phyloP scores from a whole-genome alignment of 2,329 filamentous ascomycete genomes.

The Dendryphion nanum region DNA sequence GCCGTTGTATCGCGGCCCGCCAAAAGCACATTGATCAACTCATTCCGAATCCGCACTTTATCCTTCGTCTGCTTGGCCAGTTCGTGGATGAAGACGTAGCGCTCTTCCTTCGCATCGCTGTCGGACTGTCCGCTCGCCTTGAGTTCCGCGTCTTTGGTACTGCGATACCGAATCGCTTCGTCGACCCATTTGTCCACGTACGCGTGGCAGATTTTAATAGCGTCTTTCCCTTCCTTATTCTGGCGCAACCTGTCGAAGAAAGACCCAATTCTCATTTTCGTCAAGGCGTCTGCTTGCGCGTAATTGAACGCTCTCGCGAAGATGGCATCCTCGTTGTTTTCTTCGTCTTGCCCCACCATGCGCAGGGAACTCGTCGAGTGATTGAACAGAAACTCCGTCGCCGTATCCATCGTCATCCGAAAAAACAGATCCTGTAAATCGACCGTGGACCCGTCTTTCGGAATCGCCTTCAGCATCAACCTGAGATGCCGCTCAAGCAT shows the following conservation, averaged over 20 bases:
- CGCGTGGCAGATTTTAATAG: constrained; percentile 42
- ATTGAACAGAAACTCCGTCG: constrained; percentile 51
- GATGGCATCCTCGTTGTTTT: constrained; percentile 32
- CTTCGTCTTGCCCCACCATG: constrained; percentile 26
- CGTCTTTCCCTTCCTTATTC: constrained; percentile 37
- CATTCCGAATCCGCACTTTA: constrained; percentile 42
- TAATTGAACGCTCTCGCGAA: constrained; percentile 46
- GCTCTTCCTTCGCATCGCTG: constrained; percentile 30
- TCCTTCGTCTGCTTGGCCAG: constrained; percentile 48
- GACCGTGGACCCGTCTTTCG: constrained; percentile 48
- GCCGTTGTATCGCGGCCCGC: constrained; percentile 43
- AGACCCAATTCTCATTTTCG: constrained; percentile 38
- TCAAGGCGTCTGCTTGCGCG: constrained; percentile 39
- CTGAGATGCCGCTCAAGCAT: constrained; percentile 62
- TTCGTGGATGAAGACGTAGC: constrained; percentile 49
- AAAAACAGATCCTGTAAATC: constrained; percentile 47
- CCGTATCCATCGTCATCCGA: constrained; percentile 50
- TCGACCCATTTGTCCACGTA: constrained; percentile 49
- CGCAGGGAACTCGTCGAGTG: constrained; percentile 40
- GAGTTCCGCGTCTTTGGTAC: constrained; percentile 23
- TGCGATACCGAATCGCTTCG: constrained; percentile 38
- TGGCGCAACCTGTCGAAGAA: constrained; percentile 32
- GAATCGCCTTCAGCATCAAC: constrained; percentile 59
- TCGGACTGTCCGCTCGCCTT: constrained; percentile 22
- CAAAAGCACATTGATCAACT: constrained; percentile 48